phyloP scores from a whole-genome alignment of 1,284 basidiomycete genomes.

The Takashimella tepidaria region DNA sequence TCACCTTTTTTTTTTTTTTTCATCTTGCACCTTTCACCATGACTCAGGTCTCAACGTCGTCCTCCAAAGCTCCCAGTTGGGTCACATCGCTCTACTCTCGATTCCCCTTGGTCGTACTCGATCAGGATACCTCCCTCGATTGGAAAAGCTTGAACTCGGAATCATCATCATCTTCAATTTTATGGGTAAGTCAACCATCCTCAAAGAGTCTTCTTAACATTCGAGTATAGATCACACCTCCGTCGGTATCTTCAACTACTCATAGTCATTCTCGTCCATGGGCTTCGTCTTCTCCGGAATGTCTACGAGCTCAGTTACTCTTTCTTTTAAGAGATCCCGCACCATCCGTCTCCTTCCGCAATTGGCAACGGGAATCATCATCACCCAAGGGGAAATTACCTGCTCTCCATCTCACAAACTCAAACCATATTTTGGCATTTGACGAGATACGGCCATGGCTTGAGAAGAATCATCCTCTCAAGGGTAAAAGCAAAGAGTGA shows the following conservation, averaged over 20 bases:
- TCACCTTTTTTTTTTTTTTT: no score
- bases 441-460: constrained; percentile 38
- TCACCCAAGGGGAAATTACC: constrained; percentile 35
- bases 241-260: no score
- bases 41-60: no score
- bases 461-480: constrained; percentile 27
- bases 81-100: constrained; percentile 36
- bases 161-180: constrained; percentile 18
- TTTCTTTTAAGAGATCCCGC: constrained; percentile 32
- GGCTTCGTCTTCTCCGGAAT: constrained; percentile 32
- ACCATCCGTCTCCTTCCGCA: constrained; percentile 24
- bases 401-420: constrained; percentile 24
- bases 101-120: constrained; percentile 42
- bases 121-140: constrained; percentile 34
- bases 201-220: no score
- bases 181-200: no score
- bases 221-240: no score
- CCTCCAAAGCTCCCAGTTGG: constrained; percentile 33
- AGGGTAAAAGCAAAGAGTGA: constrained; percentile 26
- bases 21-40: no score
- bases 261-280: constrained; percentile 25
- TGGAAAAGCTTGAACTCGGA: constrained; percentile 22
- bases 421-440: constrained; percentile 26
- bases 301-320: constrained; percentile 38
- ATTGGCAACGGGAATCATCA: constrained; percentile 31